A percentile compares a stretch with the other conserved stretches of the same genome.
Conservation (phyloP, 345 rosid species). For the Adansonia digitata region DNA sequence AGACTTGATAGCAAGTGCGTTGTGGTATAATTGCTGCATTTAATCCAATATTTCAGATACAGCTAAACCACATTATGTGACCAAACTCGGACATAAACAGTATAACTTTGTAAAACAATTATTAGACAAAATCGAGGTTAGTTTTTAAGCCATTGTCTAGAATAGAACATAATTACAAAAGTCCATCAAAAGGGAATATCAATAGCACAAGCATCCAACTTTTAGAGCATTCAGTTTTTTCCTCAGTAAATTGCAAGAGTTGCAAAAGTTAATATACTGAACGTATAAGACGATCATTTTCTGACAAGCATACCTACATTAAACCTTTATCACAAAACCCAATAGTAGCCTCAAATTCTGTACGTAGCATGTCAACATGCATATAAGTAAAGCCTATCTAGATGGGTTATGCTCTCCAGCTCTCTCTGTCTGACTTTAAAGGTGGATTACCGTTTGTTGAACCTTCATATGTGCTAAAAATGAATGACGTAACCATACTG, state of each 20-base stretch:
- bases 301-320: too few species aligned
- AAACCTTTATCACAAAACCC: background rate
- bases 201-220: background rate
- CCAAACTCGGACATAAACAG: background rate
- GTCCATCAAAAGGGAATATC: background rate
- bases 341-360: background rate
- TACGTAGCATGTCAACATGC: background rate
- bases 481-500: background rate
- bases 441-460: background rate
- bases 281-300: background rate
- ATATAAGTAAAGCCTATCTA: background rate
- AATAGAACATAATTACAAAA: background rate
- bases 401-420: background rate
- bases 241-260: background rate
- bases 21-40: slow-evolving; percentile 91
- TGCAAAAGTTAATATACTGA: background rate
- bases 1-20: slow-evolving; percentile 97
- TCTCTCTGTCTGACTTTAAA: background rate
- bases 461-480: background rate
- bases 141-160: background rate
- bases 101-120: background rate
- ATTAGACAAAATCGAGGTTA: background rate
- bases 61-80: slow-evolving; percentile 11
- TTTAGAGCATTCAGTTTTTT: background rate
- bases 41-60: slow-evolving; percentile 17